Evolutionary conservation across 495 filamentous ascomycete species (phyloP), one percentile per base, ranked within the genome.

Genomic region (Aspergillus panamensis): DNA sequence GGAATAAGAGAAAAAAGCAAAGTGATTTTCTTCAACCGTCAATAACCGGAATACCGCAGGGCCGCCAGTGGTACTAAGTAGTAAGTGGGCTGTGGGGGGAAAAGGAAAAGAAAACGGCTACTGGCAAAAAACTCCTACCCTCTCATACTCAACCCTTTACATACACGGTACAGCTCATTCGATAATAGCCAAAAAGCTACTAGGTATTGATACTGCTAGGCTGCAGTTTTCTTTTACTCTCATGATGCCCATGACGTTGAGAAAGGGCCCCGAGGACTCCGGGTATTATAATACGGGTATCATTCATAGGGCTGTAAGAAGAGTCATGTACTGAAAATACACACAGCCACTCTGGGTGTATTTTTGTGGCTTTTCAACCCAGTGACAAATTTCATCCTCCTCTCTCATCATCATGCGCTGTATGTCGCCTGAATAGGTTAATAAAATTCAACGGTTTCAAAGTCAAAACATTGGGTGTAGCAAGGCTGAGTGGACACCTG

Each of bases 291-390:
- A 43, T 47, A 48, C 35, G 29, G 25, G 47, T 48, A 56, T 56
- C 42, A 48, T 48, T 56, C 32, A 25, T 53, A 59, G 50, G 57
- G 57, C 57, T 59, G 57, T 59, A 59, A 20, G 12, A 32, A 35
- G 2, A 14, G 50, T 53, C 32, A 48, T 50, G 57, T 55, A 40
- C 35, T 45, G 55, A 43, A 57, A 57, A 31, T 57, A 51, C 55
- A 25, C 16, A 35, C 19, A 45, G 42, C 7, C 2, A 20, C 8
- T 20, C 9, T 19, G n/a, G 1, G 2, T 44, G n/a, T 16, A 19
- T 20, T 44, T 16, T 44, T 20, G 3, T 21, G 9, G 4, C 17
- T 45, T 17, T 45, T 17, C 14, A 39, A 13, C 35, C 33, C 35
- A 13, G 35, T n/a, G 10, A 10, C 10, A n/a, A 8, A 39, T 12